Conservation (phyloP, 805 yeast species). For the Barnettozyma californica region DNA sequence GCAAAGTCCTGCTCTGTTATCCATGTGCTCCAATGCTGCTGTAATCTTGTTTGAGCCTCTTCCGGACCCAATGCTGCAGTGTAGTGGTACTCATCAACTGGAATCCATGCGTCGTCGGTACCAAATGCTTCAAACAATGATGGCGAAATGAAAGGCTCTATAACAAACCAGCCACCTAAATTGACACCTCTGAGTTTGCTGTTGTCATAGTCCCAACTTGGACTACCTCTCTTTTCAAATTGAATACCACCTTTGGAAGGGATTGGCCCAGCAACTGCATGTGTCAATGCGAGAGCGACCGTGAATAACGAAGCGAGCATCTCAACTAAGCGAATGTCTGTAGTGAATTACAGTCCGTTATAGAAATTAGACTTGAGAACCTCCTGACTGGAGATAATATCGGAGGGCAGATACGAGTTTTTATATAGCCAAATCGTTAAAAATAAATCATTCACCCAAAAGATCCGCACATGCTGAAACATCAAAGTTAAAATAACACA, state of each 20-base stretch:
- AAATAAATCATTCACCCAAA: background rate
- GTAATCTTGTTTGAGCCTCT: slow-evolving; percentile 45
- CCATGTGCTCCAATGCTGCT: slow-evolving; percentile 76
- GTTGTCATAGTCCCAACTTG: slow-evolving; percentile 18
- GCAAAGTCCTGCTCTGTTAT: slow-evolving; percentile 67
- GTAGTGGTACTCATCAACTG: slow-evolving; percentile 81
- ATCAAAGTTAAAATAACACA: too few species aligned
- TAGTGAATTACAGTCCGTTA: too few species aligned
- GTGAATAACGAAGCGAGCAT: slow-evolving; percentile 6
- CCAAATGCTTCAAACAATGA: slow-evolving; percentile 53
- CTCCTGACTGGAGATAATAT: too few species aligned
- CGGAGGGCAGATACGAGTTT: background rate
- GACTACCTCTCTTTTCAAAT: slow-evolving; percentile 15
- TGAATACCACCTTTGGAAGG: slow-evolving; percentile 22
- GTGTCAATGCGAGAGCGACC: background rate
- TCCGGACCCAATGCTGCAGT: slow-evolving; percentile 55
- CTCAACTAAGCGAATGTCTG: background rate
- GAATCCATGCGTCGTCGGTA: slow-evolving; percentile 35
- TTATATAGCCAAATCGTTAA: background rate
- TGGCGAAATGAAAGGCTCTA: slow-evolving; percentile 85
- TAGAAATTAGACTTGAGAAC: too few species aligned
- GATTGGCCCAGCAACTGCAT: slow-evolving; percentile 22
- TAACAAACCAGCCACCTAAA: slow-evolving; percentile 86
- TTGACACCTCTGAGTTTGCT: slow-evolving; percentile 55
- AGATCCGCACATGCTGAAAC: background rate